phyloP scores from a whole-genome alignment of 2,329 filamentous ascomycete species.

The Trichophyton rubrum region DNA sequence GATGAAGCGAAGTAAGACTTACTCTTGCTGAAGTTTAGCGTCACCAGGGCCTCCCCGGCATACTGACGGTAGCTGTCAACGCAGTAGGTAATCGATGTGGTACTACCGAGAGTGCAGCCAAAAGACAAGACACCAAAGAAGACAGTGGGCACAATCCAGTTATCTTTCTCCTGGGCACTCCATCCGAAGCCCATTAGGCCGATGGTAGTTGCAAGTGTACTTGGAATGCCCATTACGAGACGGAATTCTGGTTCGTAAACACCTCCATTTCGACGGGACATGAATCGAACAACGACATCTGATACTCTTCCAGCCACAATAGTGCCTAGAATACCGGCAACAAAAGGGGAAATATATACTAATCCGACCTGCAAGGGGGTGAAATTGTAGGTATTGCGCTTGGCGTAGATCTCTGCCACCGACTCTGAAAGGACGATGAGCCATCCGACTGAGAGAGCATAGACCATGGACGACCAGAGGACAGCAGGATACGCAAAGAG shows the following conservation, averaged over 20 bases:
- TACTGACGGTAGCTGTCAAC: conserved; percentile 90
- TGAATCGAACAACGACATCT: conserved; percentile 68
- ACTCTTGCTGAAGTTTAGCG: conserved; percentile 87
- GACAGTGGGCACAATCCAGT: conserved; percentile 82
- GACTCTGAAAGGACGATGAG: conserved; percentile 88
- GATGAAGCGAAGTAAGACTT: conserved; percentile 17
- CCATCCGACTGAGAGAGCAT: conserved; percentile 84
- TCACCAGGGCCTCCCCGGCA: conserved; percentile 86
- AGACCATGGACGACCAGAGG: conserved; percentile 75
- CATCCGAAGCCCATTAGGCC: conserved; percentile 96
- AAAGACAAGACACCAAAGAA: conserved; percentile 92
- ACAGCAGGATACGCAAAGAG: conserved; percentile 79
- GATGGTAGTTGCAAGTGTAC: conserved; percentile 63
- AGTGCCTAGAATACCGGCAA: conserved; percentile 81
- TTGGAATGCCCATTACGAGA: conserved; percentile 72
- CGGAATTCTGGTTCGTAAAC: conserved; percentile 92
- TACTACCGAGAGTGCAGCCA: conserved; percentile 78
- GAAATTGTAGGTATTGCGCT: conserved; percentile 62
- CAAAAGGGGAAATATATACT: conserved; percentile 79
- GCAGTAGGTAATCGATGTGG: conserved; percentile 84
- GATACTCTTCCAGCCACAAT: conserved; percentile 80
- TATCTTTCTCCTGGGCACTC: conserved; percentile 61
- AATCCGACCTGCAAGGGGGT: conserved; percentile 67
- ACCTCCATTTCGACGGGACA: conserved; percentile 78
- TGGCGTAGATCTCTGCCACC: conserved; percentile 66